Percentiles rank a stretch among this genome's conserved stretches.
Conservation (phyloP, 352 stramenopile species). For the Phytopythium kandeliae region DNA sequence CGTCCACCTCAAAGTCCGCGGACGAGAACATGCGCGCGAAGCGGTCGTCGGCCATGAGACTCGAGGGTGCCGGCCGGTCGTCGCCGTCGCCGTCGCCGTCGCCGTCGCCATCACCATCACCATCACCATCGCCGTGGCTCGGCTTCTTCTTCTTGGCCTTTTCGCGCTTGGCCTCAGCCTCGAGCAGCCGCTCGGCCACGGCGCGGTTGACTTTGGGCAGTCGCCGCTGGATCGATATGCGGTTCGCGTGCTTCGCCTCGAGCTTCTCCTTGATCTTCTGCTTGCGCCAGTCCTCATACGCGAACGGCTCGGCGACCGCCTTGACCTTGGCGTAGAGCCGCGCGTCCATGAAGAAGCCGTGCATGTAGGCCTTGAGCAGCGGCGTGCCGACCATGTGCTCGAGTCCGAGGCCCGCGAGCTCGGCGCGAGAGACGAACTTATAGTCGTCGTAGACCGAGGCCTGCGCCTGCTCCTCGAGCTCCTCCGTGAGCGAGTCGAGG, state of each 20-base stretch:
- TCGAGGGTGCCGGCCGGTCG: slow-evolving; percentile 40
- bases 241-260: slow-evolving; percentile 83
- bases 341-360: slow-evolving; percentile 99
- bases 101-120: slow-evolving; percentile 13
- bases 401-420: slow-evolving; percentile 96
- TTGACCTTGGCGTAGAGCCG: slow-evolving; percentile 96
- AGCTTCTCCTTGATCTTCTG: slow-evolving; percentile 94
- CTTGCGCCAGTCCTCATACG: slow-evolving; percentile 97
- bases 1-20: slow-evolving; percentile 97
- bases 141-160: slow-evolving; percentile 33
- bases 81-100: slow-evolving; percentile 12
- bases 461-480: slow-evolving; percentile 96
- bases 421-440: slow-evolving; percentile 96
- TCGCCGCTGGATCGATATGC: slow-evolving; percentile 86
- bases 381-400: slow-evolving; percentile 96
- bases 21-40: slow-evolving; percentile 98
- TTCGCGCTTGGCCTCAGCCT: slow-evolving; percentile 48
- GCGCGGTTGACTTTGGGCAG: slow-evolving; percentile 90
- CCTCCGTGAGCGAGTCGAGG: slow-evolving; percentile 98
- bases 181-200: slow-evolving; percentile 81
- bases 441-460: slow-evolving; percentile 98
- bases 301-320: slow-evolving; percentile 95
- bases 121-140: slow-evolving; percentile 14
- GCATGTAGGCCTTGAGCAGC: slow-evolving; percentile 98
- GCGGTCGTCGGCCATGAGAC: slow-evolving; percentile 93